Base-by-base conservation (phyloP, 2,329 filamentous ascomycete species). In the Colletotrichum chrysophilum region DNA sequence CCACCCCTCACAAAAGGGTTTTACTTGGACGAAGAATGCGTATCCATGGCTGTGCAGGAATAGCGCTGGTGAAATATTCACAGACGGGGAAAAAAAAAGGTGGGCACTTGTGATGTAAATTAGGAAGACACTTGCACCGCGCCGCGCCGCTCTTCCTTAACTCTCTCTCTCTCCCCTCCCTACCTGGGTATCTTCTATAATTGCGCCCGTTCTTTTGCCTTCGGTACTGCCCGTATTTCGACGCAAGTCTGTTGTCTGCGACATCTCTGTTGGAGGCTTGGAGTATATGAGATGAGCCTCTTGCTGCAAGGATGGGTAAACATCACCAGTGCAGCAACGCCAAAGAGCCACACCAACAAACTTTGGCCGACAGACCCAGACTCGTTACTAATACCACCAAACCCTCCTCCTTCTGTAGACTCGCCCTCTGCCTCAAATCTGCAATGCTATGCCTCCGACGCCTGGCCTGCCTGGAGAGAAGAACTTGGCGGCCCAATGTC, bases 11-110 rank as follows among this genome's bases (percentile, higher is more conserved):
- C 34, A 30, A 58, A 36, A 16, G 14, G n/a, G 52, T 26, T 13
- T 60, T 14, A 28, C 24, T 60, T n/a, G 48, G 52, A 68, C 70
- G 64, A 75, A 75, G 70, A 75, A 75, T 75, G 74, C 70, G 48
- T 73, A 73, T 75, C 58, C 74, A 64, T 75, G 70, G 56, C 64
- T 73, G 70, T 73, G 58, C 64, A 75, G 58, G 8, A 68, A 65
- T 65, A 69, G 64, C 58, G 56, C 64, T 65, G 36, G 43, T 18
- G 21, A 61, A n/a, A 36, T 32, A 61, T 61, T 52, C 16, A 32
- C 12, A 36, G 48, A 26, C 62, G n/a, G 38, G 2, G 18, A 10
- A 5, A 28, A 7, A 32, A 67, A 67, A 65, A 36, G 56, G 48
- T 65, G 74, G 70, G 14, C n/a, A 69, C 48, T 64, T 30, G 52